Percentiles rank a stretch among this genome's conserved stretches.
phyloP scores from a whole-genome alignment of 768 basidiomycete genomes.

The Multifurca ochricompacta region DNA sequence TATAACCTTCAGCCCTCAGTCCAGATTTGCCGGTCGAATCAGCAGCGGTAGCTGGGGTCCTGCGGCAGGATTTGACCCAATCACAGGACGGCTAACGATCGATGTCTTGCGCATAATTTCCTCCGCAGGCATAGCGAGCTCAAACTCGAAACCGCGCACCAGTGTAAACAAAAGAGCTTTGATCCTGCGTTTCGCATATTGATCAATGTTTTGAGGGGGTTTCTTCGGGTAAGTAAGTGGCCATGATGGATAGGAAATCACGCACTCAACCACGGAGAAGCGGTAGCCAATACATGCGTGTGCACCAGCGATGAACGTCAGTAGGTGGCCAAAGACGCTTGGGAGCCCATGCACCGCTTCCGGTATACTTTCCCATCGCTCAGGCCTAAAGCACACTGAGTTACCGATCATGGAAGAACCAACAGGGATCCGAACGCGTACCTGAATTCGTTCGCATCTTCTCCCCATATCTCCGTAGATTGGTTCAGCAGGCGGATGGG shows the following conservation, averaged over 20 bases:
- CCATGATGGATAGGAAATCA: neutral
- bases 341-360: conserved; percentile 13
- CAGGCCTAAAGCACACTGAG: conserved; percentile 6
- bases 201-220: neutral
- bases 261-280: conserved; percentile 24
- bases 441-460: conserved; percentile 29
- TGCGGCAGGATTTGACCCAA: conserved; percentile 8
- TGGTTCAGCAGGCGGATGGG: conserved; percentile 25
- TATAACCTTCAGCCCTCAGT: neutral
- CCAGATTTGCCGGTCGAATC: conserved; percentile 6
- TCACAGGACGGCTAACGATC: conserved; percentile 17
- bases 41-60: conserved; percentile 18
- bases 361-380: conserved; percentile 19
- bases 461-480: conserved; percentile 27
- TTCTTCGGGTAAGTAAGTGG: no score
- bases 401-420: no score
- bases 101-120: conserved; percentile 11
- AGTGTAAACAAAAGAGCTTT: conserved; percentile 24
- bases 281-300: conserved; percentile 27
- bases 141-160: conserved; percentile 23
- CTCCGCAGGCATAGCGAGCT: conserved; percentile 13
- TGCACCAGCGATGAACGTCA: conserved; percentile 28
- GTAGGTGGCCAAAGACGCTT: conserved; percentile 18
- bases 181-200: conserved; percentile 20
- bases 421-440: no score